Evolutionary conservation across 2,329 filamentous ascomycete genomes (phyloP), one percentile per base, ranked within the genome.

Genomic region (Huntiella moniliformis): DNA sequence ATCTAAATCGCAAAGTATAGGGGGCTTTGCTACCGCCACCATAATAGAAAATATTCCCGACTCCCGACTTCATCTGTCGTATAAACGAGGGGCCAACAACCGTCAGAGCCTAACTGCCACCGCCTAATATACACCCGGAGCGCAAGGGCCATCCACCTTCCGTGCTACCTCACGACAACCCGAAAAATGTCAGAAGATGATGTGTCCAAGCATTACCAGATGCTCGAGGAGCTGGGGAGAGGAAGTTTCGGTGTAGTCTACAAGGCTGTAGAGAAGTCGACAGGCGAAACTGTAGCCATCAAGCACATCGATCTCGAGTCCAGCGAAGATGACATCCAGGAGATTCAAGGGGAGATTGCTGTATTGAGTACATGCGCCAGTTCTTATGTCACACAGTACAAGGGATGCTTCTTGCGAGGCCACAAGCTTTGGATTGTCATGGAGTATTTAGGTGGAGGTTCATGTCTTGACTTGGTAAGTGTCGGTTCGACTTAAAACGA

Each of bases 391-490:
- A 96, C 91, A 12, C 83, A 93, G 59, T 98, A 98, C 70, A 92
- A 87, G 60, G 82, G 84, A 16, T 95, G 87, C 58, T 98, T 96
- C 61, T 73, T 96, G n/a, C 77, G 84, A 54, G 91, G 91, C 18
- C 82, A 87, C 60, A 98, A 96, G 64, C 67, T 98, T 67, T 98
- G 91, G 91, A 98, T 98, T 58, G 85, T 96, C 49, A 98, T 98
- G 91, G 91, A 98, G 62, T 98, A 82, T 58, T 67, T 98, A 8
- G 91, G 91, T 4, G 91, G 91, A 52, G 91, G 91, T 36, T 96
- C 91, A 13, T 95, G 91, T 60, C 70, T 95, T 53, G 91, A 98
- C 60, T 62, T 98, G 67, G 83, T 93, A 73, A 56, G 68, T 51
- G 22, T 12, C 34, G 6, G 18, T n/a, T 38, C 47, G 10, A 13